Evolutionary conservation across 192 early-diverging fungal species (phyloP).

Genomic region (Coemansia sp.): DNA sequence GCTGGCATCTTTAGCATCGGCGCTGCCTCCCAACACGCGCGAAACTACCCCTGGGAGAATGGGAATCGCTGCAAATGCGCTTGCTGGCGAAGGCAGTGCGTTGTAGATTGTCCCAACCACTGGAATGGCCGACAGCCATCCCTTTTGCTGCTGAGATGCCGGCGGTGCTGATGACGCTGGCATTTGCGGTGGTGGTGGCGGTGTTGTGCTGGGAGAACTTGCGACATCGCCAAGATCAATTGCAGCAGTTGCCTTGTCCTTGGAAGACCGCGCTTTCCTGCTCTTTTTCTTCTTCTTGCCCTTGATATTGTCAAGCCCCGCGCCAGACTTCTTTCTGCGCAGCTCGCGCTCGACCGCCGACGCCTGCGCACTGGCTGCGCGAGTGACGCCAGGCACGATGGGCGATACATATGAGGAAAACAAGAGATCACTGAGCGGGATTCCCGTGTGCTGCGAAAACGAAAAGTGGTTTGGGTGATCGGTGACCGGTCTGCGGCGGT

Average conservation of each 20-base stretch:
- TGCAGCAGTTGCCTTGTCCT: neutral
- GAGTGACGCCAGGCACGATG: constrained; percentile 45
- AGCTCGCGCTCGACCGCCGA: constrained; percentile 39
- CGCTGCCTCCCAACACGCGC: constrained; percentile 15
- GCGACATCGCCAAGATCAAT: neutral
- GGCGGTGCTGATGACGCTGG: neutral
- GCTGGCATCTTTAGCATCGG: neutral
- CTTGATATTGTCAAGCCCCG: neutral
- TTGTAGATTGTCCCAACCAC: constrained; percentile 33
- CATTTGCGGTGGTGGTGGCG: neutral
- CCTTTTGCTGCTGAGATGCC: neutral
- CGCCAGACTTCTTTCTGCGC: constrained; percentile 22
- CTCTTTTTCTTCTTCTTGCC: constrained; percentile 5
- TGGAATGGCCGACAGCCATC: constrained; percentile 40
- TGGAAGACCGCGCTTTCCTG: neutral
- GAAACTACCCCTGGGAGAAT: constrained; percentile 31
- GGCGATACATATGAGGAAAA: constrained; percentile 60
- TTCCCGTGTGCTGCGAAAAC: constrained; percentile 76
- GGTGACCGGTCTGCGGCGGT: constrained; percentile 21
- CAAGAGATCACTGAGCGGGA: constrained; percentile 69
- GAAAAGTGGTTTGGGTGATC: constrained; percentile 66
- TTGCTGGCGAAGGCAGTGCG: constrained; percentile 29
- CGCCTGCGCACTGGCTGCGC: constrained; percentile 33
- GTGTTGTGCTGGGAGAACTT: neutral
- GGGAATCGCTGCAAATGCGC: constrained; percentile 21